Evolutionary conservation across 2,329 filamentous ascomycete genomes (phyloP).

Genomic region (Scopulariopsis brevicaulis): DNA sequence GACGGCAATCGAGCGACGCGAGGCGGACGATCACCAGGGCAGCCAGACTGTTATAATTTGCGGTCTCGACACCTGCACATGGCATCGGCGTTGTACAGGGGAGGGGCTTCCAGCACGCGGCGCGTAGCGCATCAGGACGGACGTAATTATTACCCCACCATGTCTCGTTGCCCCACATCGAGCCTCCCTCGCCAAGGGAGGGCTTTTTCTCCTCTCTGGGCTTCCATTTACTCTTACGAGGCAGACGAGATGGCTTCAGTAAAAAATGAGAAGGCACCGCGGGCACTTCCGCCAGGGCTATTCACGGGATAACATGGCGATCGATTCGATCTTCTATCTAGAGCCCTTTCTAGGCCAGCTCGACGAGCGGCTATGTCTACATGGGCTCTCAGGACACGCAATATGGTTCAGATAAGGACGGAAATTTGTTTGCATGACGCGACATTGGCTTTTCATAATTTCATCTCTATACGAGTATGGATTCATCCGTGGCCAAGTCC

Average conservation of each 20-base stretch:
- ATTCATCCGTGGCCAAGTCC: slow-evolving; percentile 1
- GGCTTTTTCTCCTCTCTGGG: not conserved
- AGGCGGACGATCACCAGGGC: not conserved
- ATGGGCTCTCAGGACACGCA: not conserved
- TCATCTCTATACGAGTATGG: slow-evolving; percentile 3
- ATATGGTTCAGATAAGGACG: not conserved
- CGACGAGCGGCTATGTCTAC: no score
- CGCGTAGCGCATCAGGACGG: not conserved
- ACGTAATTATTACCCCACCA: not conserved
- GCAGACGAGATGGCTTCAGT: no score
- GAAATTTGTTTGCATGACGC: not conserved
- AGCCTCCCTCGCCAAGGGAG: not conserved
- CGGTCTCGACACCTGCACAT: not conserved
- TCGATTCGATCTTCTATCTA: no score
- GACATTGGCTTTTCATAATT: slow-evolving; percentile 4
- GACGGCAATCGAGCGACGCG: not conserved
- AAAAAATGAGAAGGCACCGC: no score
- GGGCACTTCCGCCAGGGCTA: no score
- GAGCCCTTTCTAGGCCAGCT: no score
- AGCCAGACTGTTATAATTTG: not conserved
- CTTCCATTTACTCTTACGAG: no score
- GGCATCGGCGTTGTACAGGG: not conserved
- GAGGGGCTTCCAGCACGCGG: not conserved
- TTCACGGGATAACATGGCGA: no score
- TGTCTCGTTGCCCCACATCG: not conserved